These are phyloP conservation scores for Blastobotrys terrestris DNA, from an alignment of 805 yeast genomes.

Conservation along the genomic window DNA sequence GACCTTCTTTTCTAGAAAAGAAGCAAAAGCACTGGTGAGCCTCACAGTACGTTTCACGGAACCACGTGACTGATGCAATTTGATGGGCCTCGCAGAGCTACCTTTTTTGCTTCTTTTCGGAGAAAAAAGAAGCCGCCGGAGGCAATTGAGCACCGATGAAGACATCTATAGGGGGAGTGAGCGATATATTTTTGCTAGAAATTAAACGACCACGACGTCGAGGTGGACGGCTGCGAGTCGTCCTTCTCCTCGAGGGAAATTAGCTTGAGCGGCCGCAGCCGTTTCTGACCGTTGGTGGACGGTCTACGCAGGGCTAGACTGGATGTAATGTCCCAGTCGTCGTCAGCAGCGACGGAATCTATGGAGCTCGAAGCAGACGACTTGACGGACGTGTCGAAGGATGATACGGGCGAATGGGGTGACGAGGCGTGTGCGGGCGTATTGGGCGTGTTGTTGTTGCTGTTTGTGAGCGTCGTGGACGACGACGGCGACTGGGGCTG, in stretches of 20 bases:
- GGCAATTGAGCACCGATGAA: too few relatives aligned
- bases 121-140: too few relatives aligned
- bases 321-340: background rate
- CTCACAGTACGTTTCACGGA: too few relatives aligned
- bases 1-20: too few relatives aligned
- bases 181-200: background rate
- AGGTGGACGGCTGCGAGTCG: background rate
- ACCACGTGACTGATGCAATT: too few relatives aligned
- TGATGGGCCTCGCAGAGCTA: too few relatives aligned
- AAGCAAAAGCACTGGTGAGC: too few relatives aligned
- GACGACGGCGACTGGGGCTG: background rate
- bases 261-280: conserved; percentile 15
- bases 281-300: conserved; percentile 15
- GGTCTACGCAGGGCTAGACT: conserved; percentile 2
- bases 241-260: background rate
- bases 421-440: conserved; percentile 3
- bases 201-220: conserved; percentile 6
- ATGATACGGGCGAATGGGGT: background rate
- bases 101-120: too few relatives aligned
- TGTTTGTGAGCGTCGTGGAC: background rate
- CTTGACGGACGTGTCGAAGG: background rate
- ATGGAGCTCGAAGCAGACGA: background rate
- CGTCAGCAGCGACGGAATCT: background rate
- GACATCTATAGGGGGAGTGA: too few relatives aligned
- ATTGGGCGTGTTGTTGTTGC: background rate